Conservation (phyloP, 305 asterid genomes). For the Solanum hybrid region DNA sequence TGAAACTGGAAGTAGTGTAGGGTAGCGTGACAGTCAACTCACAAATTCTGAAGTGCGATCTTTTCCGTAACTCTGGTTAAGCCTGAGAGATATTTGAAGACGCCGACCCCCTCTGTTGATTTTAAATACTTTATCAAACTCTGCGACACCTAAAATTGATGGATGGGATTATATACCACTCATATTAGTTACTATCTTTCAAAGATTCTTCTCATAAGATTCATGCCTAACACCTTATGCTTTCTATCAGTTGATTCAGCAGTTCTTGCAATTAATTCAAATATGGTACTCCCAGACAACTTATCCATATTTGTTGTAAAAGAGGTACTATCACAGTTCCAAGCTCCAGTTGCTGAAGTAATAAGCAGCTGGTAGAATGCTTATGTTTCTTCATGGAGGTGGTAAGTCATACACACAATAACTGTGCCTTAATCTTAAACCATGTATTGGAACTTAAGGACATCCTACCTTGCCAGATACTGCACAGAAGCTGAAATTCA, state of each 20-base stretch:
- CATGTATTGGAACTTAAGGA: neutral
- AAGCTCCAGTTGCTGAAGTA: neutral
- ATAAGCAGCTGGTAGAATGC: neutral
- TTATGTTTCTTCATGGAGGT: neutral
- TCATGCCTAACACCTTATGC: neutral
- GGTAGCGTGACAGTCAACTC: neutral
- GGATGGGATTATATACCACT: neutral
- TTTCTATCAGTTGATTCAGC: neutral
- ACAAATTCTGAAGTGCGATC: neutral
- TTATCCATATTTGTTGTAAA: neutral
- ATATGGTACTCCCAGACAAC: neutral
- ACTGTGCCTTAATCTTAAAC: neutral
- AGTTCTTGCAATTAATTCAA: neutral
- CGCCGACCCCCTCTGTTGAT: neutral
- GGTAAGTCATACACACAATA: neutral
- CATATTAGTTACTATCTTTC: neutral
- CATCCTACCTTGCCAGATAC: neutral
- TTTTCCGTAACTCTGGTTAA: neutral
- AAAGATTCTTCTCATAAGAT: neutral
- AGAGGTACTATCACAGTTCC: neutral
- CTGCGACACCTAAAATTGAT: neutral
- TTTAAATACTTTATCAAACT: neutral
- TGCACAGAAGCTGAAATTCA: neutral
- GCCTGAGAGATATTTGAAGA: neutral
- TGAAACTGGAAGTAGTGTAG: neutral